Conservation (phyloP, 441 rosid species). For the Adansonia rubrostipa region DNA sequence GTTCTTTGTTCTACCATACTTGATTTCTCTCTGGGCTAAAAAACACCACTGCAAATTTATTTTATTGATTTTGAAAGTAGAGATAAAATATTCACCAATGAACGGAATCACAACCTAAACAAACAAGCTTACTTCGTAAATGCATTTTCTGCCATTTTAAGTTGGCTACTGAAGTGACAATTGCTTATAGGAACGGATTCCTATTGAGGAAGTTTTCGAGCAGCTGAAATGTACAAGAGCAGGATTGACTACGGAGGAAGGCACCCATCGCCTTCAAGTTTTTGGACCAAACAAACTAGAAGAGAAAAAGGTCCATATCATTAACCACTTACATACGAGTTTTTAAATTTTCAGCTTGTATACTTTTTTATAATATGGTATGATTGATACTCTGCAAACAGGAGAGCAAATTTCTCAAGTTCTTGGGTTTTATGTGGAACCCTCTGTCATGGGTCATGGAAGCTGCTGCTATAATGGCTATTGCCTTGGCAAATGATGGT, state of each 20-base stretch:
- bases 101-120: neutral
- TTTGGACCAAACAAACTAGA: conserved; percentile 91
- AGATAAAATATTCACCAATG: neutral
- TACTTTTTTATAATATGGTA: conserved; percentile 11
- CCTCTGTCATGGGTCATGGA: conserved; percentile 99
- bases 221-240: conserved; percentile 72
- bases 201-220: conserved; percentile 89
- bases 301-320: conserved; percentile 70
- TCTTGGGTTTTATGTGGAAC: conserved; percentile 96
- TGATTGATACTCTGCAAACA: conserved; percentile 31
- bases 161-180: conserved; percentile 7
- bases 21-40: neutral
- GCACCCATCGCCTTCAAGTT: conserved; percentile 68
- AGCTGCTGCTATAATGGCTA: conserved; percentile 90
- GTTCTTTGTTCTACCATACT: neutral
- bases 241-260: conserved; percentile 76
- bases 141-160: neutral
- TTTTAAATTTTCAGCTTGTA: neutral
- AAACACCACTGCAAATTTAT: neutral
- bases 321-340: neutral
- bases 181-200: conserved; percentile 65
- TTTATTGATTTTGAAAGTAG: neutral
- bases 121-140: neutral
- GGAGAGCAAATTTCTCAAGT: conserved; percentile 82
- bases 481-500: conserved; percentile 71